These are phyloP conservation scores for Colletotrichum sp. DNA, from an alignment of 2,329 filamentous ascomycete species.

Conservation along the genomic window DNA sequence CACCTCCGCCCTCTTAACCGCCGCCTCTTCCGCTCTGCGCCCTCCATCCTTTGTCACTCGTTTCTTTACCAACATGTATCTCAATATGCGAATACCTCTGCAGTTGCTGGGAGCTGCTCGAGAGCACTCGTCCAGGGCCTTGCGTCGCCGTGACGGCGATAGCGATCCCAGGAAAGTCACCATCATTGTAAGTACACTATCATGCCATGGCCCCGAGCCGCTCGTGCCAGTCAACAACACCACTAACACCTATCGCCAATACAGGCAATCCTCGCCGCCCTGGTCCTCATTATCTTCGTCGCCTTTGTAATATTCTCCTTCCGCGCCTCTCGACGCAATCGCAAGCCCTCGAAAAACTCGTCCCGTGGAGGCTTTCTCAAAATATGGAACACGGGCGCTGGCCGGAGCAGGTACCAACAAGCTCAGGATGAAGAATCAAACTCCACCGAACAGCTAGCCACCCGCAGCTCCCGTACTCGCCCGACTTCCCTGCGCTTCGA, in stretches of 20 bases:
- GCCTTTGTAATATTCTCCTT: constrained; percentile 23
- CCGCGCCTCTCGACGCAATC: constrained; percentile 34
- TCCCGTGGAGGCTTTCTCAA: constrained; percentile 11
- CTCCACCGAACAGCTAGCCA: neutral
- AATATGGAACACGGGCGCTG: constrained; percentile 2
- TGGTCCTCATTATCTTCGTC: constrained; percentile 28
- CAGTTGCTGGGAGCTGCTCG: neutral
- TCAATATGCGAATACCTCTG: constrained; percentile 13
- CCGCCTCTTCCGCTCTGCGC: constrained; percentile 1
- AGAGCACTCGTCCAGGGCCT: neutral
- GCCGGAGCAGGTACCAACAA: constrained; percentile 30
- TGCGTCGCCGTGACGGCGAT: neutral
- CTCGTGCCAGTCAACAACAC: neutral
- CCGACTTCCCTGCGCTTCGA: constrained; percentile 15
- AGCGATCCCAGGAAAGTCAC: constrained; percentile 11
- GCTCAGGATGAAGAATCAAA: constrained; percentile 33
- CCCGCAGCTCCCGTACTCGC: neutral
- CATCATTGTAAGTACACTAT: constrained; percentile 13
- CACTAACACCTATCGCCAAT: neutral
- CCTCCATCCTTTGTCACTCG: constrained; percentile 4
- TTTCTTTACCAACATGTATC: constrained; percentile 6
- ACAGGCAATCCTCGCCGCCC: constrained; percentile 28
- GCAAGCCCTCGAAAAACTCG: constrained; percentile 26
- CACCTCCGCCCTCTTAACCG: neutral
- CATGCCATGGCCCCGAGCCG: neutral